Base-by-base conservation (phyloP, 2,329 filamentous ascomycete genomes). In the Penicillium sp. region DNA sequence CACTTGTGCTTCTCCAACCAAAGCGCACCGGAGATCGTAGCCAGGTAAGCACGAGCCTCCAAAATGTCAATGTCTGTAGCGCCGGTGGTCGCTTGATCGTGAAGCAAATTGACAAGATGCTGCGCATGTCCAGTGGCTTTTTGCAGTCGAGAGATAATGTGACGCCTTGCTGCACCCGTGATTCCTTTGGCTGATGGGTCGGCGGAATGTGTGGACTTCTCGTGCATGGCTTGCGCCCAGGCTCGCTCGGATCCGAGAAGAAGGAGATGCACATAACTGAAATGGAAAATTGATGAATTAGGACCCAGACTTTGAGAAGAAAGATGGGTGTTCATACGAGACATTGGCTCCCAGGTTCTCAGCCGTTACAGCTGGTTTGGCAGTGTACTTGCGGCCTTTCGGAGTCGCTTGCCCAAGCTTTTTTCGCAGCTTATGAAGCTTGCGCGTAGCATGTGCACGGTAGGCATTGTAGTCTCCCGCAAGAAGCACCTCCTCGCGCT, bases 211-310 rank as follows among this genome's bases (percentile, higher is more conserved):
- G 82, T 76, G 4, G 88, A 81, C 71, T 95, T 96, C 79, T 96
- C 89, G 65, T 86, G 83, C 90, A 97, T 94, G 49, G 90, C 91
- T 68, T 95, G 85, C 34, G 93, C 91, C 88, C 90, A 97, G 44
- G 90, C 88, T 55, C 93, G 82, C 73, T 98, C 93, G 51, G 90
- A 84, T 35, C 83, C 87, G 62, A 96, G 82, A 48, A 98, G 78
- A 29, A 91, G 76, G n/a, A 96, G 76, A 57, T 86, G 78, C 42
- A 84, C 80, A 70, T 84, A 88, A 69, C 88, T 94, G 59, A 33
- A 36, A 42, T 35, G 3, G 7, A 13, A 3, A 18, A 28, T 32
- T 11, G 18, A 34, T 45, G 12, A 43, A 43, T 46, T 59, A 39
- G 51, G 43, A 49, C 42, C 41, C 39, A 33, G 41, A 28, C 43